Base-by-base conservation (phyloP, 1,284 basidiomycete genomes). In the Cutaneotrichosporon sp. region DNA sequence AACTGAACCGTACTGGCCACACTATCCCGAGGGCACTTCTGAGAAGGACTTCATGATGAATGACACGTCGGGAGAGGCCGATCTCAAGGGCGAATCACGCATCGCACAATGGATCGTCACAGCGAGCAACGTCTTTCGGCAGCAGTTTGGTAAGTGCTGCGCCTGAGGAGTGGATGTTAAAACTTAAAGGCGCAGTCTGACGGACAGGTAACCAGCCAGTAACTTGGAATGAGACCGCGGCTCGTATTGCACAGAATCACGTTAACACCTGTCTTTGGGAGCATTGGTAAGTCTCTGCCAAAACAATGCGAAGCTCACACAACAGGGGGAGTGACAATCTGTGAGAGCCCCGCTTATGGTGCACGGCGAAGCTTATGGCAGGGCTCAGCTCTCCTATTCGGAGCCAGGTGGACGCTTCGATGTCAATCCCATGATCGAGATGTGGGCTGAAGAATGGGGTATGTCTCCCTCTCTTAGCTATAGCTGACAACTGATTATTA, bases 381-480 rank as follows among this genome's bases (percentile, higher is more conserved):
- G 51, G 6, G 56, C 56, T 1, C 24, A 38, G 33, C 41, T 49
- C 46, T 49, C 22, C 4, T 47, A 37, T 22, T 46, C 42, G 3
- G 37, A 35, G 5, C 41, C 35, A 11, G 20, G 17, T 0, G 43
- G 37, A 22, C 52, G 52, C 22, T 58, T 54, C 27, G 49, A 52
- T 20, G 37, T 58, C 20, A 51, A 51, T 37, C 44, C 49, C 24
- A 58, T 58, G 56, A 46, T 49, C 20, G 49, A 32, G 37, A 51
- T 58, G 49, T 58, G 56, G 56, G 52, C 56, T 5, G 39, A 19
- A 26, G 56, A 58, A 38, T 58, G 56, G 56, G 44, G 52, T 54
- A 17, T 16, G 52, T 46, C 16, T 5, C 29, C 10, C 11, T 9
- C 29, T 31, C 14, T 10, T 8, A 20, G 12, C 27, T 12, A 6